phyloP scores from a whole-genome alignment of 2,329 filamentous ascomycete species.

The Neospermospora avenae region DNA sequence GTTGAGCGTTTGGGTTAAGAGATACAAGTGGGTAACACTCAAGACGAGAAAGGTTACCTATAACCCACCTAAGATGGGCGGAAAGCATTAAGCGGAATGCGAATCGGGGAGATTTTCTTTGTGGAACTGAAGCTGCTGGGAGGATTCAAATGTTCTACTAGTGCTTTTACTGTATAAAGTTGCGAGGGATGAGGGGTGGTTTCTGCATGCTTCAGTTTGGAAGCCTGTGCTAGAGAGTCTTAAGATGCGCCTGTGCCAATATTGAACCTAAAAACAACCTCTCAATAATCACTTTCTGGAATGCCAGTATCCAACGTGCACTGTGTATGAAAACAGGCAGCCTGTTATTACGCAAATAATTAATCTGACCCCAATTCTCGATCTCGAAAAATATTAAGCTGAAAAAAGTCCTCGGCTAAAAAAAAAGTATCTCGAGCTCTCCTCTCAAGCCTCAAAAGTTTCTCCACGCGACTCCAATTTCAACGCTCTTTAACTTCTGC shows the following conservation, averaged over 20 bases:
- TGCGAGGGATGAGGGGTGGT: constrained; percentile 12
- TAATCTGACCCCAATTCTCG: no score
- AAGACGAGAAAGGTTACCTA: constrained; percentile 95
- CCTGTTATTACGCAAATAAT: background rate
- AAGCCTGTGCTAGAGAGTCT: constrained; percentile 24
- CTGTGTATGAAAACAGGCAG: no score
- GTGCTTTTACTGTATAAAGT: constrained; percentile 35
- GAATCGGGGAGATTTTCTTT: constrained; percentile 24
- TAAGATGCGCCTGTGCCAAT: constrained; percentile 35
- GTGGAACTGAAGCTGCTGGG: constrained; percentile 18
- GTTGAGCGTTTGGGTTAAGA: constrained; percentile 94
- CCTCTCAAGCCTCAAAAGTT: background rate
- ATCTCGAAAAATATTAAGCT: constrained; percentile 1
- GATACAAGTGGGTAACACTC: constrained; percentile 97
- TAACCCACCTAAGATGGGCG: constrained; percentile 59
- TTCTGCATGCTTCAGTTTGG: constrained; percentile 27
- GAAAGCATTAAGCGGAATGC: constrained; percentile 22
- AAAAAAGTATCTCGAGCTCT: constrained; percentile 15
- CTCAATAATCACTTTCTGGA: background rate
- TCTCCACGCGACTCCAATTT: background rate
- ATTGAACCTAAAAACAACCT: constrained; percentile 19
- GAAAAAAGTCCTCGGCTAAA: constrained; percentile 15
- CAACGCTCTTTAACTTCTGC: background rate
- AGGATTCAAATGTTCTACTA: constrained; percentile 35
- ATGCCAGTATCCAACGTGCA: background rate